Evolutionary conservation across 371 early-diverging fungal genomes (phyloP).

Genomic region (Mucor mucedo): DNA sequence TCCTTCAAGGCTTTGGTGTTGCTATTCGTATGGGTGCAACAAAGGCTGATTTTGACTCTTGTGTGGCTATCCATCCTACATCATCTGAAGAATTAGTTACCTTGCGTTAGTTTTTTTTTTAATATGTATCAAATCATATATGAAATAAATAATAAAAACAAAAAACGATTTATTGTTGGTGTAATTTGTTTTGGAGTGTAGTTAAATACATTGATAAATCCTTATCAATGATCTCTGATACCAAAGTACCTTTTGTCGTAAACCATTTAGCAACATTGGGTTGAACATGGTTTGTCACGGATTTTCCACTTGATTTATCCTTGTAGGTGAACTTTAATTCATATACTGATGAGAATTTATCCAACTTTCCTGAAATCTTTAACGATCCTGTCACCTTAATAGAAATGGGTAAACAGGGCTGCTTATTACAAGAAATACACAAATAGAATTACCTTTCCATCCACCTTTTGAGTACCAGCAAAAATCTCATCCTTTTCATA

Average conservation of each 20-base stretch:
- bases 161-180: slow-evolving; percentile 8
- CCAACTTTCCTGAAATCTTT: slow-evolving; percentile 28
- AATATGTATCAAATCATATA: too few relatives aligned
- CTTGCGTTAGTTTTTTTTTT: slow-evolving; percentile 15
- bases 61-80: slow-evolving; percentile 98
- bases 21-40: slow-evolving; percentile 93
- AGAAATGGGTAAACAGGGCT: not conserved
- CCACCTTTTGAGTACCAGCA: slow-evolving; percentile 34
- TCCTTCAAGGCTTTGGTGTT: slow-evolving; percentile 90
- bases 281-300: slow-evolving; percentile 14
- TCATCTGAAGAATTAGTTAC: slow-evolving; percentile 86
- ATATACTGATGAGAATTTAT: slow-evolving; percentile 37
- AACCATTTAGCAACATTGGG: slow-evolving; percentile 44
- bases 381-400: slow-evolving; percentile 25
- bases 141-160: not conserved
- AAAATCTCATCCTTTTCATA: slow-evolving; percentile 48
- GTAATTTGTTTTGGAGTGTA: slow-evolving; percentile 21
- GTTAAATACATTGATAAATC: slow-evolving; percentile 27
- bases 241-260: slow-evolving; percentile 35
- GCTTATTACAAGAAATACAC: not conserved
- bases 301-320: slow-evolving; percentile 25
- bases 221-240: slow-evolving; percentile 29
- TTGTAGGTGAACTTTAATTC: slow-evolving; percentile 24
- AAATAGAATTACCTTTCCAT: slow-evolving; percentile 28
- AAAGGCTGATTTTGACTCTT: slow-evolving; percentile 91